A percentile compares a stretch with the other conserved stretches of the same genome.
These are phyloP conservation scores for Dentipellis fragilis DNA, from an alignment of 768 basidiomycete genomes.

Conservation along the genomic window DNA sequence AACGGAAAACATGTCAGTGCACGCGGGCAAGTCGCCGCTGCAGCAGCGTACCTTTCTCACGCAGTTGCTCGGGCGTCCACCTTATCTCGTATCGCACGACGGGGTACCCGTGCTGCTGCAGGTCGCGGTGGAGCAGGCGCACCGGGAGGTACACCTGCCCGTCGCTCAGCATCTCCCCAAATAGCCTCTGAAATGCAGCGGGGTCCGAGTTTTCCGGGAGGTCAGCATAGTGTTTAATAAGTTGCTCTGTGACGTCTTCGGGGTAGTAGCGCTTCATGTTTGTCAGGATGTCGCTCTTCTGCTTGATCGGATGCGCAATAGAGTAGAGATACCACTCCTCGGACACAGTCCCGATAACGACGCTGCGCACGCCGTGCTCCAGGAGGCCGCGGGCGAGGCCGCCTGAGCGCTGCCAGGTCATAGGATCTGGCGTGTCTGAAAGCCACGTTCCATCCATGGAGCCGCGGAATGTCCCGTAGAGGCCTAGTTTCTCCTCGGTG, in stretches of 20 bases:
- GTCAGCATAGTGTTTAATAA: constrained; percentile 35
- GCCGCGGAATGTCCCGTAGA: constrained; percentile 59
- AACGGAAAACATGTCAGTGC: neutral
- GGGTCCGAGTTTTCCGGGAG: constrained; percentile 29
- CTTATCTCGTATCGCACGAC: constrained; percentile 59
- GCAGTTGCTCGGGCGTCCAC: constrained; percentile 56
- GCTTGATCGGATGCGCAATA: constrained; percentile 50
- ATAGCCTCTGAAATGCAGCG: constrained; percentile 35
- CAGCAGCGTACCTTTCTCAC: constrained; percentile 36
- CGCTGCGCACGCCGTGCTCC: constrained; percentile 47
- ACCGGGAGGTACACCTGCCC: constrained; percentile 63
- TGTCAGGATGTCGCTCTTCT: constrained; percentile 38
- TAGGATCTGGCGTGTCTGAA: constrained; percentile 38
- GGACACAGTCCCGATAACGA: constrained; percentile 57
- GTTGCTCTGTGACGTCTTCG: constrained; percentile 29
- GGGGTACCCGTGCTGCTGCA: constrained; percentile 46
- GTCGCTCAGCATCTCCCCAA: constrained; percentile 51
- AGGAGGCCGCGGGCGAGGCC: constrained; percentile 42
- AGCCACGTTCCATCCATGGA: constrained; percentile 55
- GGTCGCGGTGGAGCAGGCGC: constrained; percentile 50
- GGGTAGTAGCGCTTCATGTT: constrained; percentile 59
- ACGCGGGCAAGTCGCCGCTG: neutral
- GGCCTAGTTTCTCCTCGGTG: constrained; percentile 43
- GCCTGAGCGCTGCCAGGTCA: constrained; percentile 61
- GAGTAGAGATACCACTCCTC: constrained; percentile 78